Conservation (phyloP, 1,284 basidiomycete species). For the Austroboletus novae-zelandiae region DNA sequence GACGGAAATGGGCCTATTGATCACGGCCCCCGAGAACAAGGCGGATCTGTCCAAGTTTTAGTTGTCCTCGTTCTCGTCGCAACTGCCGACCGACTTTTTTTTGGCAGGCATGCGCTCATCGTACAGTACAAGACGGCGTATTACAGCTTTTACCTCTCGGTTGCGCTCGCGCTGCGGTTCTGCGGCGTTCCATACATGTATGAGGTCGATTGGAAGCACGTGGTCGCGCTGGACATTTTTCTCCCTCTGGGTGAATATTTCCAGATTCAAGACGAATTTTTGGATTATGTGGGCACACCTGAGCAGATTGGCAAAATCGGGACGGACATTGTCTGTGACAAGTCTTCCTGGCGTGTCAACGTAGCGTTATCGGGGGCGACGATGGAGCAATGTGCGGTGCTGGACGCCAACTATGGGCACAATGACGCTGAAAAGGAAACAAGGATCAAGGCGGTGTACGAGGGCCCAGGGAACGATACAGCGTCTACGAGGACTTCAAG, state of each 20-base stretch:
- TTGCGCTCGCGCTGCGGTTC: constrained; percentile 83
- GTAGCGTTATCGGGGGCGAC: constrained; percentile 71
- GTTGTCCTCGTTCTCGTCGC: constrained; percentile 14
- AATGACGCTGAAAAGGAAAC: constrained; percentile 63
- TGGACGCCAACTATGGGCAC: constrained; percentile 76
- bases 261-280: too few species aligned
- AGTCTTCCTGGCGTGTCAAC: constrained; percentile 98
- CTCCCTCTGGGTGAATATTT: too few species aligned
- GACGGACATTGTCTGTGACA: constrained; percentile 70
- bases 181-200: too few species aligned
- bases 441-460: constrained; percentile 68
- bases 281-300: too few species aligned
- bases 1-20: constrained; percentile 25
- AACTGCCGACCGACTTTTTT: too few species aligned
- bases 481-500: constrained; percentile 60
- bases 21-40: constrained; percentile 89
- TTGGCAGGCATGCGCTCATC: constrained; percentile 81
- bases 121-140: constrained; percentile 98
- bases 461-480: constrained; percentile 57
- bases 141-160: constrained; percentile 99
- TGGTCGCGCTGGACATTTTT: too few species aligned
- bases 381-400: constrained; percentile 39
- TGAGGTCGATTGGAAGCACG: too few species aligned
- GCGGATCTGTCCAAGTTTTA: constrained; percentile 88
- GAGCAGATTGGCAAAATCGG: too few species aligned